Evolutionary conservation across 148 eudicot species (phyloP), one percentile per base, ranked within the genome.

Genomic region (Rhododendron ferrugineum): DNA sequence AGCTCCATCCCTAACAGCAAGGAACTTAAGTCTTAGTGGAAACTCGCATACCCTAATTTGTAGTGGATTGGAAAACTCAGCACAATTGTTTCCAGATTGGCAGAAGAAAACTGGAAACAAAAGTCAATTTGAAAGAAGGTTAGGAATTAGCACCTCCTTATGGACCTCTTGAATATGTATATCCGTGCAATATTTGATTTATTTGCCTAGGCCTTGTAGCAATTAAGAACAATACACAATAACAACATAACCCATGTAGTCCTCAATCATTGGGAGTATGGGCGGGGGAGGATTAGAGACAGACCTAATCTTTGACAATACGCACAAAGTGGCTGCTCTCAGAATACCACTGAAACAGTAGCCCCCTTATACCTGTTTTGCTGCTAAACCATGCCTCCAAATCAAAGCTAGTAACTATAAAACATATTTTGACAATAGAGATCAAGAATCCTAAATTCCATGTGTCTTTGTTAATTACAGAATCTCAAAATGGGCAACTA

Each of bases 401-500:
- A 37, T 37, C 6, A 37, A 37, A 37, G 42, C 42, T 0, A 5
- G 42, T 37, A 26, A 2, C 56, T 5, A 5, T 2, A 30, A 4
- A 34, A 3, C 36, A 56, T 11, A 20, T 58, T 2, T 28, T 30
- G 3, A 11, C 42, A 44, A 6, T 47, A 22, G 58, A 42, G 32
- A 18, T 30, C 3, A 18, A 28, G 2, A 52, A 23, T 74, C 23
- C 47, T 50, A 83, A 72, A 28, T 73, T 14, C 7, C 15, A 56
- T 3, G 18, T 22, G 75, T 54, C 2, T 16, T 26, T 79, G n/a
- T 50, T 46, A 14, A 56, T 75, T 46, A 83, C 90, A 91, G 93
- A 82, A 80, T 85, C 92, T 26, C 77, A 85, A 83, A 78, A 86
- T 49, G 87, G 89, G 2, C 62, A 86, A 64, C 14, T 32, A 26